Base-by-base conservation (phyloP, 129 eudicot species). In the Centrapalus pauciflorus region DNA sequence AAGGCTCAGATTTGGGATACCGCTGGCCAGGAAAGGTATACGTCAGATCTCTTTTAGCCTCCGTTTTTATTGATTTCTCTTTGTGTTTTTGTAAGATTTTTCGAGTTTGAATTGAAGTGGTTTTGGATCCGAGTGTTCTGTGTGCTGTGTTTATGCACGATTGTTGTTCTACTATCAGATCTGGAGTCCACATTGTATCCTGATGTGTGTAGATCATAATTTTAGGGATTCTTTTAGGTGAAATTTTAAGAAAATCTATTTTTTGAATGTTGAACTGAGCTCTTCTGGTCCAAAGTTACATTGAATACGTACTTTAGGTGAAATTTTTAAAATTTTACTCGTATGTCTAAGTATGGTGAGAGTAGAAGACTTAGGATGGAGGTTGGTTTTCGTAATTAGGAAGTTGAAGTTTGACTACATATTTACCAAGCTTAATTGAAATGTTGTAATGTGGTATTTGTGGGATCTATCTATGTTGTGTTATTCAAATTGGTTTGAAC, bases 1-100 rank as follows among this genome's bases (percentile, higher is more conserved):
- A 84, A 84, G 67, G 90, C 90, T 20, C 90, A 84, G 86, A 80
- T 84, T 81, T 84, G 90, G 90, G 86, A 84, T 58, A 80, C 85
- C 34, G 86, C 85, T 52, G 86, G 88, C 55, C 88, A 83, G 41
- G 88, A 83, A 72, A 45, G 88, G 88, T 83, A 81, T 13, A 7
- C 8, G 8, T 27, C 56, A 60, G 57, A 63, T 62, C 76, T 21
- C 2, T 25, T n/a, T 7, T 19, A 50, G 5, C 24, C 3, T 28
- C 21, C 40, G 6, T 62, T 37, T 23, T 19, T 23, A 52, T 66
- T 35, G 45, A 37, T 45, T 49, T 49, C 49, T 7, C 27, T 37
- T 3, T 34, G 52, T 55, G 55, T 50, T 49, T 5, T 9, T 58
- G 25, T 28, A 29, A 28, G 29, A 38, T 34, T 12, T 1, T 57